Base-by-base conservation (phyloP, 176 grass and related monocot genomes). In the Stipa capillata region DNA sequence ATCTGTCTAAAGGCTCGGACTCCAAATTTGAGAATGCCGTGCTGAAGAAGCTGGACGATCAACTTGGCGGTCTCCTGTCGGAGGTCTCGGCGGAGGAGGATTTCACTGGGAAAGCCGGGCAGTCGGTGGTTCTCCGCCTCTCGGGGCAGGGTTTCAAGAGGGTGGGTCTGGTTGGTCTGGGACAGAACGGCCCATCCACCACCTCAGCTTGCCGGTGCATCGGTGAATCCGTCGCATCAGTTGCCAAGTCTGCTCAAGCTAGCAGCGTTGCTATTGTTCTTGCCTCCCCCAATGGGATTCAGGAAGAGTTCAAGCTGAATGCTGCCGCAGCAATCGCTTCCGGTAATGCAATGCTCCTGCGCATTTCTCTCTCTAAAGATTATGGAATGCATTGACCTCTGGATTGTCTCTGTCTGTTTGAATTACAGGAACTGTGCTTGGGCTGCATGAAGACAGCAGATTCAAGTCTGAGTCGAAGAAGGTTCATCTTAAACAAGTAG, bases 381-480 rank as follows among this genome's bases (percentile, higher is more conserved):
- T 60, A 40, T 41, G 6, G 47, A 21, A 16, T 33, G 23, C 24
- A 43, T 53, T 42, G 20, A 47, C 39, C 18, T 85, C 15, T 69
- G 21, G 21, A 51, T 41, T 36, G 32, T 58, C 10, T 72, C 32
- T 84, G 35, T 20, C 16, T 49, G 15, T 54, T 82, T 80, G 51
- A 62, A 82, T 69, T 64, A 13, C 48, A 97, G 95, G 96, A 85
- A 93, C 74, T 28, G 77, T 98, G 27, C 87, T 98, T 1, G 96
- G 92, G 1, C 47, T 93, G 80, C 84, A 94, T 13, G 96, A 98
- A 76, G 96, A 98, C 47, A 93, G 64, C 64, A 94, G 96, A 80
- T 98, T 93, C 80, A 98, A 95, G 77, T 90, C 96, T 36, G 96
- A 98, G 59, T 82, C 90, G 0, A 98, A 95, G 54, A 98, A 93